phyloP scores from a whole-genome alignment of 2,329 filamentous ascomycete genomes.

The Akanthomyces dipterigenus region DNA sequence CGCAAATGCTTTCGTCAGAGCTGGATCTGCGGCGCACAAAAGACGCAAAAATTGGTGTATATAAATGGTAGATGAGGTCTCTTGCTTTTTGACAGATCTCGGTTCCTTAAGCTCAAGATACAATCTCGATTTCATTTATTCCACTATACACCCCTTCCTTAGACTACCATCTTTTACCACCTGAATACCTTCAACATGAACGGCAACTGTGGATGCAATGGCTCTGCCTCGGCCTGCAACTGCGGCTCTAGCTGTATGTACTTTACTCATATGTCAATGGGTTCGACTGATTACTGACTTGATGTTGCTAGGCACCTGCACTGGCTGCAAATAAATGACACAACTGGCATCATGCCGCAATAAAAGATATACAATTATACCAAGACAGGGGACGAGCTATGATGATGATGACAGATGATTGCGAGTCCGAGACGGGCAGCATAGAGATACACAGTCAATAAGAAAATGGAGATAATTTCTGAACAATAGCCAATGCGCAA shows the following conservation, averaged over 20 bases:
- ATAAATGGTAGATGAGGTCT: not conserved
- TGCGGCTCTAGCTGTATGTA: slow-evolving; percentile 12
- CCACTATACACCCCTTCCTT: not conserved
- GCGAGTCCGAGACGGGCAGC: not conserved
- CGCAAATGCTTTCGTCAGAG: slow-evolving; percentile 5
- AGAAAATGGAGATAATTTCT: not conserved
- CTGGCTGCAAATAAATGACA: slow-evolving; percentile 11
- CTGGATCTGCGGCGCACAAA: slow-evolving; percentile 2
- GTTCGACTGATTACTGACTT: not conserved
- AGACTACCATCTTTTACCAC: not conserved
- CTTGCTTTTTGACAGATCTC: not conserved
- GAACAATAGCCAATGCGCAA: no score
- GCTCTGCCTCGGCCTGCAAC: slow-evolving; percentile 14
- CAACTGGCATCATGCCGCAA: not conserved
- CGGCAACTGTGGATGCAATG: slow-evolving; percentile 12
- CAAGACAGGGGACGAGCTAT: slow-evolving; percentile 2
- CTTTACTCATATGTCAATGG: not conserved
- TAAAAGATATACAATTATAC: not conserved
- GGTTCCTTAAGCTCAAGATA: not conserved
- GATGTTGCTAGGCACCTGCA: slow-evolving; percentile 1
- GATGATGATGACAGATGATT: not conserved
- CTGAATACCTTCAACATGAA: slow-evolving; percentile 11
- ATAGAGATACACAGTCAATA: not conserved
- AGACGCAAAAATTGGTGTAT: slow-evolving; percentile 2
- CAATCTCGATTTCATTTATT: slow-evolving; percentile 3